Conservation (phyloP, 169 alveolate genomes). For the Eimeria acervulina region DNA sequence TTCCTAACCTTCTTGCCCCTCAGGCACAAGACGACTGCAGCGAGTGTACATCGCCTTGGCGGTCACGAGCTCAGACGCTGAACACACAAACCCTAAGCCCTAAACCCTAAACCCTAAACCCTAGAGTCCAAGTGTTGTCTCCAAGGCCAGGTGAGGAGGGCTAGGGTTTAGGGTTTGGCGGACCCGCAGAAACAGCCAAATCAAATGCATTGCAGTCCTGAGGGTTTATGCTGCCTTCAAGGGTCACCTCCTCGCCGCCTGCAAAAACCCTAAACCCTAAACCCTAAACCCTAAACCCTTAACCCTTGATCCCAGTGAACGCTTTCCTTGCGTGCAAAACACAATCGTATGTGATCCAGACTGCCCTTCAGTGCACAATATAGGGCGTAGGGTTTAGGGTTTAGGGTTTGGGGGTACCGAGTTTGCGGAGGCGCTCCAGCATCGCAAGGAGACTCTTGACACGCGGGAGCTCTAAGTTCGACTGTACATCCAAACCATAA, state of each 20-base stretch:
- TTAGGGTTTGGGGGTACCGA: slow-evolving; percentile 55
- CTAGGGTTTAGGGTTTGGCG: slow-evolving; percentile 22
- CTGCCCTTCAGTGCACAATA: neutral
- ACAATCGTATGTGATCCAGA: neutral
- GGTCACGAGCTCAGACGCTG: slow-evolving; percentile 33
- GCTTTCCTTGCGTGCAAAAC: neutral
- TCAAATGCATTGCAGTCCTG: slow-evolving; percentile 33
- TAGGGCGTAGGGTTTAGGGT: neutral
- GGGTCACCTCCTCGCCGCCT: slow-evolving; percentile 39
- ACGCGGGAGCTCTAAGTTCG: slow-evolving; percentile 63
- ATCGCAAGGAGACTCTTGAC: slow-evolving; percentile 39
- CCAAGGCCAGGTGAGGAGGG: neutral
- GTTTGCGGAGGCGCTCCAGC: slow-evolving; percentile 51
- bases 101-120: neutral
- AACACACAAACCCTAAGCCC: slow-evolving; percentile 35
- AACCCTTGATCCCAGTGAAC: neutral
- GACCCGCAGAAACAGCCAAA: slow-evolving; percentile 12
- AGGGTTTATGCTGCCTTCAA: slow-evolving; percentile 1
- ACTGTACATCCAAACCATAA: slow-evolving; percentile 31
- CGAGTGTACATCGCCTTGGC: slow-evolving; percentile 66
- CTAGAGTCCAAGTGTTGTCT: neutral
- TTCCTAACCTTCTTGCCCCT: slow-evolving; percentile 34
- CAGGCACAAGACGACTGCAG: slow-evolving; percentile 67
- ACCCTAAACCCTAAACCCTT: slow-evolving; percentile 17
- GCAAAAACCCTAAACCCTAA: slow-evolving; percentile 20